phyloP scores from a whole-genome alignment of 1,284 basidiomycete genomes.

The Peniophora sp. region DNA sequence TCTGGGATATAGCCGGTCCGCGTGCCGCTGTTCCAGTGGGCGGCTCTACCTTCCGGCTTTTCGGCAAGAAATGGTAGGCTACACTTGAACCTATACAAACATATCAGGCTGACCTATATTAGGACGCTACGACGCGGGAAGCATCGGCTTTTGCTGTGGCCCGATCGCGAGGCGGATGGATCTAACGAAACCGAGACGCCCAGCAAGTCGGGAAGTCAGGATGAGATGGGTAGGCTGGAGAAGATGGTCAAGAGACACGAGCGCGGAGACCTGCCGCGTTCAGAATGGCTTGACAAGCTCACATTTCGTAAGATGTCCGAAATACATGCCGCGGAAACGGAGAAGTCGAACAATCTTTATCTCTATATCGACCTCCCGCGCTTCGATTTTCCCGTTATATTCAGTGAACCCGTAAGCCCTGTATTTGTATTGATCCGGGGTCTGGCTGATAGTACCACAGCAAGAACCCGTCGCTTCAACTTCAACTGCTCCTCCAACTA shows the following conservation, averaged over 20 bases:
- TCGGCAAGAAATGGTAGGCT: conserved; percentile 82
- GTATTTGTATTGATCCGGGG: conserved; percentile 5
- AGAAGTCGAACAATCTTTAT: conserved; percentile 85
- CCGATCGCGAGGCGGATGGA: conserved; percentile 79
- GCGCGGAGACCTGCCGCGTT: conserved; percentile 86
- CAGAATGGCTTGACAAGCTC: conserved; percentile 94
- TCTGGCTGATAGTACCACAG: conserved; percentile 3
- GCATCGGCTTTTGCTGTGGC: conserved; percentile 84
- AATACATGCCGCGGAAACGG: conserved; percentile 80
- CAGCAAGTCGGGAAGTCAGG: conserved; percentile 70
- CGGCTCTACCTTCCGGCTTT: conserved; percentile 84
- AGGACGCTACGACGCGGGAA: conserved; percentile 89
- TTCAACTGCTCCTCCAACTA: conserved; percentile 27
- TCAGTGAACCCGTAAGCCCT: conserved; percentile 68
- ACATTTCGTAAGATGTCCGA: conserved; percentile 92
- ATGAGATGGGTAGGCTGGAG: conserved; percentile 93
- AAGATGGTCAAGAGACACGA: conserved; percentile 98
- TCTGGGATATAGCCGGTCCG: conserved; percentile 89
- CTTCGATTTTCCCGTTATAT: conserved; percentile 99
- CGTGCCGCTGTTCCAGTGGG: conserved; percentile 74
- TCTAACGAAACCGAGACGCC: conserved; percentile 78
- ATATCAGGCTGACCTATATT: background rate
- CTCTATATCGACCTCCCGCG: conserved; percentile 93
- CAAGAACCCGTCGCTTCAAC: conserved; percentile 20
- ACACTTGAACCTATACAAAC: background rate